These are phyloP conservation scores for Candida sithepensis DNA, from an alignment of 805 yeast genomes.

Conservation along the genomic window DNA sequence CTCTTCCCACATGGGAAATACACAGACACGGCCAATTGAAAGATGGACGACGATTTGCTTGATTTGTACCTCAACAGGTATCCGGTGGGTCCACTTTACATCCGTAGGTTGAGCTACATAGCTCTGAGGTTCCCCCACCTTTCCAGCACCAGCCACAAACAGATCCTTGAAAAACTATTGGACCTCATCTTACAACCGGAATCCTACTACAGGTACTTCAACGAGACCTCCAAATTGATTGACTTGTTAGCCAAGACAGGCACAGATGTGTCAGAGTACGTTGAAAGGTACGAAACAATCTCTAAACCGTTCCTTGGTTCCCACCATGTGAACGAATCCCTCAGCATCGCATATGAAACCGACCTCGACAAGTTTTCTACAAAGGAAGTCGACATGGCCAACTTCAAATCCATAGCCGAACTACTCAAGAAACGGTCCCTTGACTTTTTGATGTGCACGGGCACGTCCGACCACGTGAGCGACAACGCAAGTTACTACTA, in stretches of 20 bases:
- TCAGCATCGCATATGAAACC: constrained; percentile 7
- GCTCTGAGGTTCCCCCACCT: constrained; percentile 10
- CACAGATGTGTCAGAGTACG: constrained; percentile 6
- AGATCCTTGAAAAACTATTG: constrained; percentile 9
- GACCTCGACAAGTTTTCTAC: constrained; percentile 4
- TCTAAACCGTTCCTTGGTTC: constrained; percentile 2
- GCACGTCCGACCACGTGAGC: constrained; percentile 17
- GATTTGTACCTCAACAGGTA: constrained; percentile 11
- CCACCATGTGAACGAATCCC: constrained; percentile 2
- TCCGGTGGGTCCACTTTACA: constrained; percentile 16
- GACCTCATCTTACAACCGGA: constrained; percentile 12
- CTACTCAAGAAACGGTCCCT: constrained; percentile 8
- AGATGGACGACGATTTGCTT: constrained; percentile 7
- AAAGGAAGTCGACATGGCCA: constrained; percentile 5
- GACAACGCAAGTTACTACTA: constrained; percentile 18
- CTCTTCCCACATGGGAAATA: no score
- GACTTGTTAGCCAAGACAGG: constrained; percentile 3
- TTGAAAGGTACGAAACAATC: constrained; percentile 5
- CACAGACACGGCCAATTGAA: no score
- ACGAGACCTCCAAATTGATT: constrained; percentile 14
- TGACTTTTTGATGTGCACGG: constrained; percentile 17
- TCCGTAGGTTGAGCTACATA: constrained; percentile 19
- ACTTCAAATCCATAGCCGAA: constrained; percentile 10
- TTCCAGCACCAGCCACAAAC: constrained; percentile 1
- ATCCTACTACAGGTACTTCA: constrained; percentile 13